phyloP scores from a whole-genome alignment of 352 stramenopile species.

The Globisporangium echinulatum region DNA sequence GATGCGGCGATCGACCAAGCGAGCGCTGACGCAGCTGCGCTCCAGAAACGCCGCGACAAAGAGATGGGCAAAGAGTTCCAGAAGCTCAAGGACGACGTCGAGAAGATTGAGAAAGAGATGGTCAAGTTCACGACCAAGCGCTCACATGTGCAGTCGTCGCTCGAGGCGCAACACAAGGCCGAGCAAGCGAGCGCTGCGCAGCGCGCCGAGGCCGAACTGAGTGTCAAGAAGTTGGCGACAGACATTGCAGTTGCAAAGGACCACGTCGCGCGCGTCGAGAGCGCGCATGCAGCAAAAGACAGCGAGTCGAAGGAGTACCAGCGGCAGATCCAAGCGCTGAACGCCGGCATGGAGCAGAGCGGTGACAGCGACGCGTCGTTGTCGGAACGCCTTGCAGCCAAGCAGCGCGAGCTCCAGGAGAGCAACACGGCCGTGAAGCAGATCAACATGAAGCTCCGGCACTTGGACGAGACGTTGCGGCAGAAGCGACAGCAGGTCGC shows the following conservation, averaged over 20 bases:
- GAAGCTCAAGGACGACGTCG: conserved; percentile 72
- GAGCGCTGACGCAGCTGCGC: conserved; percentile 75
- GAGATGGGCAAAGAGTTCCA: conserved; percentile 84
- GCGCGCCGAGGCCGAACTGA: conserved; percentile 67
- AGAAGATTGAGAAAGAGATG: conserved; percentile 73
- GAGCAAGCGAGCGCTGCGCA: conserved; percentile 61
- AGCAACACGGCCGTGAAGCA: conserved; percentile 82
- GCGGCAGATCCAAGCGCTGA: conserved; percentile 82
- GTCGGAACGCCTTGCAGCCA: conserved; percentile 64
- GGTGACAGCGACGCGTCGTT: conserved; percentile 71
- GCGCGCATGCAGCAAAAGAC: conserved; percentile 43
- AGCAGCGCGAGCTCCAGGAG: conserved; percentile 77
- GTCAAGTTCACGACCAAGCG: conserved; percentile 83
- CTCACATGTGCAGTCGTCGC: conserved; percentile 59
- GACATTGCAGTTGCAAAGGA: conserved; percentile 76
- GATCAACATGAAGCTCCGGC: conserved; percentile 91
- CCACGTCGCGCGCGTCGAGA: conserved; percentile 49
- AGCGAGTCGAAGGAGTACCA: conserved; percentile 63
- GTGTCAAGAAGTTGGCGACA: conserved; percentile 73
- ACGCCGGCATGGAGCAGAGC: conserved; percentile 78
- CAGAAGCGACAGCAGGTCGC: conserved; percentile 67
- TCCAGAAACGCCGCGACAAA: conserved; percentile 75
- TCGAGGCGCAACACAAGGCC: conserved; percentile 62
- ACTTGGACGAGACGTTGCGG: conserved; percentile 85
- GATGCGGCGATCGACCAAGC: conserved; percentile 69